A percentile compares a stretch with the other conserved stretches of the same genome.
phyloP scores from a whole-genome alignment of 2,329 filamentous ascomycete species.

The Zymoseptoria ardabiliae region DNA sequence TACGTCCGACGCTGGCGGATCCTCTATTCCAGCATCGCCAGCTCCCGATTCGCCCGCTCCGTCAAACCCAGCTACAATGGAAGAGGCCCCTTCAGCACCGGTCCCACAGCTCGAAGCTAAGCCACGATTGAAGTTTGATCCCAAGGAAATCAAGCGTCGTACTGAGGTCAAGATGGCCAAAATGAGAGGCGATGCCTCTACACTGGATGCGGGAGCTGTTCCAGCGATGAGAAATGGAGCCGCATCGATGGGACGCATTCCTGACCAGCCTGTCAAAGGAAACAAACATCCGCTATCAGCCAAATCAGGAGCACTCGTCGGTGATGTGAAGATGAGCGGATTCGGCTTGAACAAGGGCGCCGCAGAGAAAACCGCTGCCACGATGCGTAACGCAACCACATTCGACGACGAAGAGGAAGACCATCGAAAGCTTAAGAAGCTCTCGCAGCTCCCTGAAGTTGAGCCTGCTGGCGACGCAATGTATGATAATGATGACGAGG shows the following conservation, averaged over 20 bases:
- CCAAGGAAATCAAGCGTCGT: conserved; percentile 79
- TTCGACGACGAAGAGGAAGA: conserved; percentile 75
- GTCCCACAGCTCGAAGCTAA: conserved; percentile 82
- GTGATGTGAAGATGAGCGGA: conserved; percentile 61
- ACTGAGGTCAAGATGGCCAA: conserved; percentile 51
- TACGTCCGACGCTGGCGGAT: conserved; percentile 38
- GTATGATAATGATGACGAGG: conserved; percentile 46
- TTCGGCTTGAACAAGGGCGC: conserved; percentile 72
- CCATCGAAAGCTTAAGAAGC: conserved; percentile 81
- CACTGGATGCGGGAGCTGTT: conserved; percentile 50
- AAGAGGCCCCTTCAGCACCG: conserved; percentile 48
- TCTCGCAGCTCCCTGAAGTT: conserved; percentile 66
- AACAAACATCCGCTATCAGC: background rate
- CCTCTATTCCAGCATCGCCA: conserved; percentile 7
- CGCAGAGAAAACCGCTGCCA: conserved; percentile 62
- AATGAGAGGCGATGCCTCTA: conserved; percentile 42
- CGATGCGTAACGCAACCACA: conserved; percentile 45
- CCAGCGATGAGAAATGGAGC: conserved; percentile 28
- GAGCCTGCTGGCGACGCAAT: conserved; percentile 37
- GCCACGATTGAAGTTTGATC: conserved; percentile 76
- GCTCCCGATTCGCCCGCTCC: conserved; percentile 5
- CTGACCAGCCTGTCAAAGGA: conserved; percentile 21
- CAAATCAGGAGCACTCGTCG: conserved; percentile 2
- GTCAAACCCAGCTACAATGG: conserved; percentile 1
- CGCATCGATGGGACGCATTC: conserved; percentile 11